Conservation (phyloP, 345 rosid genomes). For the Erodium maritimum region DNA sequence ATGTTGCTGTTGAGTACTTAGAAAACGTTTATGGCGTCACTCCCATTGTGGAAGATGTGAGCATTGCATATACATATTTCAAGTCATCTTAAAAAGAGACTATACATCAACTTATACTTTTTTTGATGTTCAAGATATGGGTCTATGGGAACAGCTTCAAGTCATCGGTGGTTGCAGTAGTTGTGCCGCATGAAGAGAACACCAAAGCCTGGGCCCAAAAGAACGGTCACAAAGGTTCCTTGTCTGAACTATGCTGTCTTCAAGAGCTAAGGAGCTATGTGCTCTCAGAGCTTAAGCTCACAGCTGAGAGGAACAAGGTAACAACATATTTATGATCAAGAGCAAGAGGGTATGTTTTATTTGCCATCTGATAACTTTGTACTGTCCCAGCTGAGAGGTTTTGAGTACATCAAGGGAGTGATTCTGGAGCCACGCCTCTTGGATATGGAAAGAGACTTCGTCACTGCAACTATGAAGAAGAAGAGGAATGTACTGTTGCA, state of each 20-base stretch:
- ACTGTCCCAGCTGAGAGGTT: constrained; percentile 50
- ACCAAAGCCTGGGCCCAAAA: constrained; percentile 53
- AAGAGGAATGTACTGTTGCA: constrained; percentile 60
- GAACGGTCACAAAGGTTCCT: constrained; percentile 32
- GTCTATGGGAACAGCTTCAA: constrained; percentile 80
- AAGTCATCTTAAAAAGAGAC: neutral
- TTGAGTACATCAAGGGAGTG: constrained; percentile 65
- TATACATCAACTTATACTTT: neutral
- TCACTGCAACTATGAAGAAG: constrained; percentile 90
- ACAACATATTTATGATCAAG: too few species aligned
- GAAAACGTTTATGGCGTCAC: constrained; percentile 54
- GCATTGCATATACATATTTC: constrained; percentile 7
- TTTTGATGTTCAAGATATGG: constrained; percentile 47
- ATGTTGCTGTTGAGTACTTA: constrained; percentile 72
- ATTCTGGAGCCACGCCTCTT: constrained; percentile 46
- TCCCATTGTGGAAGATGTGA: constrained; percentile 65
- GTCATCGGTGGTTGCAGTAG: constrained; percentile 77
- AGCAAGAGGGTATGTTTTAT: too few species aligned
- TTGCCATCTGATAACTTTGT: neutral
- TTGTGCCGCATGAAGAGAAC: constrained; percentile 51
- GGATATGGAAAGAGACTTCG: constrained; percentile 75
- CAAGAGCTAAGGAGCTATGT: constrained; percentile 41
- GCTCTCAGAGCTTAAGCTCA: constrained; percentile 45
- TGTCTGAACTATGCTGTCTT: constrained; percentile 53
- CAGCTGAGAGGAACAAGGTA: constrained; percentile 71